Evolutionary conservation across 306 rosid species (phyloP).

Genomic region (Alnus rubra): DNA sequence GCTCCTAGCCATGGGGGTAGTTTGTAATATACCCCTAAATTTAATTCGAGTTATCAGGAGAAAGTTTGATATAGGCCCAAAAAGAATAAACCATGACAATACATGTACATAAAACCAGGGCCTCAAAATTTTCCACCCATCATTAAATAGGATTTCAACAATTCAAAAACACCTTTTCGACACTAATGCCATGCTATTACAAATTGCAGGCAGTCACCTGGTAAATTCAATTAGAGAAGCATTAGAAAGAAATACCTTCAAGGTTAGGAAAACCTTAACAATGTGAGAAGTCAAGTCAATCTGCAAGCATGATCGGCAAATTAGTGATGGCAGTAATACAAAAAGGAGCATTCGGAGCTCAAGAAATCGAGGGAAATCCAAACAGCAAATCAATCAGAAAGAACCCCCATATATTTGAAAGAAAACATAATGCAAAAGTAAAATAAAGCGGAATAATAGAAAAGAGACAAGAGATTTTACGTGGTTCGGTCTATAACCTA

Average conservation of each 20-base stretch:
- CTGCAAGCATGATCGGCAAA: constrained; percentile 53
- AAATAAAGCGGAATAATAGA: no score
- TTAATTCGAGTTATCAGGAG: neutral
- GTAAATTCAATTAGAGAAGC: neutral
- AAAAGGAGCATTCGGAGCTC: neutral
- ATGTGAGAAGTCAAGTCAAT: constrained; percentile 89
- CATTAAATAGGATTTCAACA: neutral
- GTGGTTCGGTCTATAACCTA: no score
- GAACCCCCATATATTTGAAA: neutral
- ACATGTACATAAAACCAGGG: neutral
- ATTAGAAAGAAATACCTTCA: constrained; percentile 59
- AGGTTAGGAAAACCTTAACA: constrained; percentile 76
- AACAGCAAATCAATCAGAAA: neutral
- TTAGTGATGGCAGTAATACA: constrained; percentile 26
- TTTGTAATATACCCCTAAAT: neutral
- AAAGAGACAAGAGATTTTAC: no score
- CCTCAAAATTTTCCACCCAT: neutral
- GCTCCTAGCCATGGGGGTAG: neutral
- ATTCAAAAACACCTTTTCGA: neutral
- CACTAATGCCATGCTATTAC: neutral
- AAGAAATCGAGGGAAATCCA: constrained; percentile 5
- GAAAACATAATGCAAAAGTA: no score
- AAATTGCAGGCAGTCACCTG: neutral
- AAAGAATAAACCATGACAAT: neutral
- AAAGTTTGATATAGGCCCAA: neutral